Evolutionary conservation across 2,329 filamentous ascomycete species (phyloP).

Genomic region (Aspergillus luchuensis): DNA sequence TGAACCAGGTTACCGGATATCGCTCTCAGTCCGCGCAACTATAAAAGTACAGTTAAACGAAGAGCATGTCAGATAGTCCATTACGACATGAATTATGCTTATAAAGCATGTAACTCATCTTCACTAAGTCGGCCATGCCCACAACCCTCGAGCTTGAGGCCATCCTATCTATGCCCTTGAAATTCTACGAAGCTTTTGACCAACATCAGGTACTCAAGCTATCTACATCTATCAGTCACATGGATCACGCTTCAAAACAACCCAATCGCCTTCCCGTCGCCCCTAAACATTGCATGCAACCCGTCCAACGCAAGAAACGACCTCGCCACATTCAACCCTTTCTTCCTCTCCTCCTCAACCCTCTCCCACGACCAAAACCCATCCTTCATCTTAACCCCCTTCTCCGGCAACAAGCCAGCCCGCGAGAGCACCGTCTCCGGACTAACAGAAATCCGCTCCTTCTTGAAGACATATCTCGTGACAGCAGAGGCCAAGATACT

Average conservation of each 20-base stretch:
- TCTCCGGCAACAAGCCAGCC: slow-evolving; percentile 6
- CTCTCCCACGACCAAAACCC: neutral
- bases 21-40: too few species aligned
- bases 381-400: neutral
- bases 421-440: slow-evolving; percentile 54
- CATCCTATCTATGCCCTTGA: too few species aligned
- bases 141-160: too few species aligned
- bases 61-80: too few species aligned
- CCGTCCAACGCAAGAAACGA: slow-evolving; percentile 11
- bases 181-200: too few species aligned
- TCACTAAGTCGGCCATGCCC: too few species aligned
- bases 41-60: too few species aligned
- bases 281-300: slow-evolving; percentile 9
- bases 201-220: too few species aligned
- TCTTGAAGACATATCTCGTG: slow-evolving; percentile 74
- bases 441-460: slow-evolving; percentile 74
- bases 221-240: too few species aligned
- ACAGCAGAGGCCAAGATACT: slow-evolving; percentile 67
- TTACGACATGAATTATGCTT: too few species aligned
- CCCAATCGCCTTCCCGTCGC: slow-evolving; percentile 6
- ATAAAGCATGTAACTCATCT: too few species aligned
- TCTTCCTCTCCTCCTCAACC: slow-evolving; percentile 8
- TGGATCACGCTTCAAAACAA: neutral
- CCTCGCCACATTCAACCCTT: slow-evolving; percentile 9
- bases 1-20: too few species aligned